These are phyloP conservation scores for Auriculariales sp. DNA, from an alignment of 768 basidiomycete genomes.

Conservation along the genomic window DNA sequence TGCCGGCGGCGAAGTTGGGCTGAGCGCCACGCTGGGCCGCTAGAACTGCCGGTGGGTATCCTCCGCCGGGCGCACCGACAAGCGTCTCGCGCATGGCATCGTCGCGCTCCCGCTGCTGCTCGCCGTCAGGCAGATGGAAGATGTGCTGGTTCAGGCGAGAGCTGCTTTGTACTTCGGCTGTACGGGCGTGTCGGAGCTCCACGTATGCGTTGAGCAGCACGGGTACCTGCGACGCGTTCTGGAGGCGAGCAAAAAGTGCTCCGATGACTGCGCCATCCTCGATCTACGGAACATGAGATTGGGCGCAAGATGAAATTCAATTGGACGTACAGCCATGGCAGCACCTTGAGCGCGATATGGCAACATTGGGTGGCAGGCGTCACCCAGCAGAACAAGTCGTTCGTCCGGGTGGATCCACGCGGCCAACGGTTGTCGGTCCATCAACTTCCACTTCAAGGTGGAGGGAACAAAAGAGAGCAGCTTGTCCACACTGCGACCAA, in stretches of 20 bases:
- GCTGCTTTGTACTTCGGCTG: conserved; percentile 32
- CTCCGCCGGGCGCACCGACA: no score
- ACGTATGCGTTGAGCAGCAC: conserved; percentile 38
- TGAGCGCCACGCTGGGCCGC: neutral
- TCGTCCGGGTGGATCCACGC: conserved; percentile 34
- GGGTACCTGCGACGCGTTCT: conserved; percentile 25
- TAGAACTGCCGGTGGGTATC: no score
- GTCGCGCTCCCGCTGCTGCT: conserved; percentile 36
- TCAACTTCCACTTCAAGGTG: conserved; percentile 31
- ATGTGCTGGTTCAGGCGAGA: conserved; percentile 36
- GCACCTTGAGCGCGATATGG: conserved; percentile 42
- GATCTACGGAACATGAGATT: conserved; percentile 11
- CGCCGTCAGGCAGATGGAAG: conserved; percentile 43
- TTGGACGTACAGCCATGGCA: conserved; percentile 24
- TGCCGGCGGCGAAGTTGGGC: conserved; percentile 9
- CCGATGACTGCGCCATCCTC: conserved; percentile 35
- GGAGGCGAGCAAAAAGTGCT: conserved; percentile 33
- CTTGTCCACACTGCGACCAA: conserved; percentile 22
- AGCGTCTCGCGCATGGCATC: conserved; percentile 34
- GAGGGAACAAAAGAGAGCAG: conserved; percentile 29
- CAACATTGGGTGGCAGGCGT: conserved; percentile 44
- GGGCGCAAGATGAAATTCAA: neutral
- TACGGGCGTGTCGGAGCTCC: conserved; percentile 32
- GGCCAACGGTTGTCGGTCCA: conserved; percentile 31
- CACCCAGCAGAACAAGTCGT: conserved; percentile 33